A percentile compares a stretch with the other conserved stretches of the same genome.
These are phyloP conservation scores for Passalora sequoiae DNA, from an alignment of 2,329 filamentous ascomycete species.

Conservation along the genomic window DNA sequence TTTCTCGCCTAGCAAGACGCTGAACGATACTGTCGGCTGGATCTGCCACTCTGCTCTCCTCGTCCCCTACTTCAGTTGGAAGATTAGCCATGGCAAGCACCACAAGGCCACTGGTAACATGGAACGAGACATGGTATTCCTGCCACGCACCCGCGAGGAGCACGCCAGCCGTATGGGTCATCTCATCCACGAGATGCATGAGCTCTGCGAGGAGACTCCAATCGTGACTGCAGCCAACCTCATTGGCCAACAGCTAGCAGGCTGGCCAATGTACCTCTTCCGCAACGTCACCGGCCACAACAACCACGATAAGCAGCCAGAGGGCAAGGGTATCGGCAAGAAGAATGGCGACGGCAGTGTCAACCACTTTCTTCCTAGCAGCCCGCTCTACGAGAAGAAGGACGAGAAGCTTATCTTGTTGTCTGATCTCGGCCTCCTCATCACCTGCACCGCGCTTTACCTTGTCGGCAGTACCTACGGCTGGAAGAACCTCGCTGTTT, in stretches of 20 bases:
- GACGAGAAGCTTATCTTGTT: conserved; percentile 82
- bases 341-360: conserved; percentile 77
- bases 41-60: conserved; percentile 80
- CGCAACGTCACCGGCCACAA: conserved; percentile 96
- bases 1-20: conserved; percentile 83
- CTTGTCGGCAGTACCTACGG: conserved; percentile 72
- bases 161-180: conserved; percentile 71
- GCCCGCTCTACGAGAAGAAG: conserved; percentile 85
- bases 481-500: conserved; percentile 80
- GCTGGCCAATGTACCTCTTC: conserved; percentile 88
- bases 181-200: conserved; percentile 72
- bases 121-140: conserved; percentile 97
- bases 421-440: conserved; percentile 70
- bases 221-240: conserved; percentile 71
- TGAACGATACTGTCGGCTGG: conserved; percentile 93
- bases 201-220: conserved; percentile 92
- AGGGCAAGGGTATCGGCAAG: conserved; percentile 93
- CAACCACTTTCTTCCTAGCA: conserved; percentile 89
- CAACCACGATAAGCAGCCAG: conserved; percentile 81
- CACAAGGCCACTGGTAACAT: conserved; percentile 98
- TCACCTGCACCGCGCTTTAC: conserved; percentile 59
- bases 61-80: conserved; percentile 98
- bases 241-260: conserved; percentile 78
- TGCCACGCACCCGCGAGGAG: conserved; percentile 83
- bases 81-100: conserved; percentile 98